Base-by-base conservation (phyloP, 1,284 basidiomycete genomes). In the Rhodotorula sp. region DNA sequence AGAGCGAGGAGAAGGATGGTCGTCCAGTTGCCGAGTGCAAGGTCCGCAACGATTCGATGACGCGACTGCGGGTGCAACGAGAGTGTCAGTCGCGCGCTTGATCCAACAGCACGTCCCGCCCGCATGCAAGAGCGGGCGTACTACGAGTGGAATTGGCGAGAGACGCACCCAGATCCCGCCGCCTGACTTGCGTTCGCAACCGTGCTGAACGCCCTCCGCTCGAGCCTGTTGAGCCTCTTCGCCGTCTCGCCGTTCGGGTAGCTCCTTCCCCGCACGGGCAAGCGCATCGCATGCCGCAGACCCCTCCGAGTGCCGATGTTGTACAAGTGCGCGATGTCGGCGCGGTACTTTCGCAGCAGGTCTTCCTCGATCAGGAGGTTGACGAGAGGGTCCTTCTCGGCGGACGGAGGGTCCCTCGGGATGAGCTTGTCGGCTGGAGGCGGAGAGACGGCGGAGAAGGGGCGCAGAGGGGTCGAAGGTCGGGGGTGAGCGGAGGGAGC, bases 251-350 rank as follows among this genome's bases (percentile, higher is more conserved):
- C 91, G 76, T 95, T 95, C 61, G 85, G 88, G 80, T 88, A 88
- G 8, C 93, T 95, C 71, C 89, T 89, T 62, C 92, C 92, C 78
- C 92, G 85, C 68, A 95, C 92, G 1, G 93, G 93, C 52, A 94
- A 81, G 70, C 89, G 87, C 87, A 91, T 90, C 3, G 91, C 91
- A 78, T 95, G 92, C 78, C 92, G 84, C 81, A 87, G 85, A 47
- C 92, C 92, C 65, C 89, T 87, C 79, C 94, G 92, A 76, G 87
- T 91, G 59, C 93, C 92, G 80, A 95, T 92, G 84, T 89, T 89
- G 71, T 91, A 84, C 80, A 93, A 89, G 81, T 94, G 93, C 15
- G 87, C 88, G 80, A 95, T 92, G 79, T 94, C 93, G 78, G 92
- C 92, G 80, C 86, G 85, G 74, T 92, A 84, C 78, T 90, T 86